These are phyloP conservation scores for Chloroidium sp. DNA, from an alignment of 163 green algal genomes.

Conservation along the genomic window DNA sequence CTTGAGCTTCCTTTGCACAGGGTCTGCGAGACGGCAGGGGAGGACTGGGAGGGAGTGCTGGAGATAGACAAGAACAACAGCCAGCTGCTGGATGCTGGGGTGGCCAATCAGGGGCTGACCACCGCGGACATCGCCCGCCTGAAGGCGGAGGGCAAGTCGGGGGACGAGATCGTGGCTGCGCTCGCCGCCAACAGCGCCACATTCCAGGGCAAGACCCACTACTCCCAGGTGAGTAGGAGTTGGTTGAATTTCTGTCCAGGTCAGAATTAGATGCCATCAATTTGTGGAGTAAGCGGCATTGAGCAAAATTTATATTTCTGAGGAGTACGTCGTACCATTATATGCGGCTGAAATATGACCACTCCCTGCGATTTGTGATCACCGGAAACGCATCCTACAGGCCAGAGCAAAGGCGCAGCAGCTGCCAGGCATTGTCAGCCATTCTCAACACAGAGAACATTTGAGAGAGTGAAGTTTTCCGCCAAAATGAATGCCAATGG, in stretches of 20 bases:
- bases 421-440: no score
- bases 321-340: no score
- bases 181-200: constrained; percentile 63
- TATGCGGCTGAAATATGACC: no score
- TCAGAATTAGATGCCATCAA: no score
- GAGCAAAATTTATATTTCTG: no score
- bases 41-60: constrained; percentile 25
- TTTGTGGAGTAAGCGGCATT: no score
- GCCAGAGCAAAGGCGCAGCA: no score
- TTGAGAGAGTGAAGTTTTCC: no score
- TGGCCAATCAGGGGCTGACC: constrained; percentile 20
- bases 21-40: neutral
- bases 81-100: constrained; percentile 35
- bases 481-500: neutral
- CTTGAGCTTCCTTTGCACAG: neutral
- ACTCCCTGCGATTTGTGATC: no score
- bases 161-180: constrained; percentile 65
- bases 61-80: constrained; percentile 39
- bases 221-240: constrained; percentile 27
- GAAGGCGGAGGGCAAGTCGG: constrained; percentile 28
- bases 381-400: no score
- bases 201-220: constrained; percentile 76
- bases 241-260: no score
- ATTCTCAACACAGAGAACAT: no score
- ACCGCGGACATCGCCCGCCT: constrained; percentile 29